Conservation (phyloP, 1,139 yeast species). For the Trichomonascaceae sp. region DNA sequence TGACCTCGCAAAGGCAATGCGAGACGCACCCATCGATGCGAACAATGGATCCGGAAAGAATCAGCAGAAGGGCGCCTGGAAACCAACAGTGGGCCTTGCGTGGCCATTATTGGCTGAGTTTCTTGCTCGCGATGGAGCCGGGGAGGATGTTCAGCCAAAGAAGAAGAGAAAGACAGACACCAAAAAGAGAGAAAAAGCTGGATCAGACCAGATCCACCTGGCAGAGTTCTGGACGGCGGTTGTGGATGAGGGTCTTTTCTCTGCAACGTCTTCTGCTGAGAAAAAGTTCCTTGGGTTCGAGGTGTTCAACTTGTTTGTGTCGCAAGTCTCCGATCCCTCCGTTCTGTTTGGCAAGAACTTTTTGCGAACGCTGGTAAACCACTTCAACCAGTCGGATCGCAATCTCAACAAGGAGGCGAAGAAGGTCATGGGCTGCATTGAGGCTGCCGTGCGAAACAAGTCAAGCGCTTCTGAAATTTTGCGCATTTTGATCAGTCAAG, state of each 20-base stretch:
- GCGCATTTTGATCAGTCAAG: neutral
- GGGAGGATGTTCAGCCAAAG: constrained; percentile 17
- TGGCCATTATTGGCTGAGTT: constrained; percentile 53
- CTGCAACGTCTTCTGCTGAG: constrained; percentile 68
- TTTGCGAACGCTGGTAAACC: constrained; percentile 65
- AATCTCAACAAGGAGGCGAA: constrained; percentile 55
- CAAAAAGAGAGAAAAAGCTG: constrained; percentile 9
- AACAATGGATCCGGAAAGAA: constrained; percentile 10
- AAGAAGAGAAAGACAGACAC: constrained; percentile 16
- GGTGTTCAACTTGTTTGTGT: constrained; percentile 42
- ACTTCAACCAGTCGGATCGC: constrained; percentile 54
- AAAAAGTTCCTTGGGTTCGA: constrained; percentile 82
- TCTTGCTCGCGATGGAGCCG: constrained; percentile 14
- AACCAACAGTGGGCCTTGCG: constrained; percentile 67
- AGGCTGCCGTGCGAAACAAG: constrained; percentile 26
- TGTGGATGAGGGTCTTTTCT: constrained; percentile 69
- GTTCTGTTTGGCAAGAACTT: constrained; percentile 59
- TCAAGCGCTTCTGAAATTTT: constrained; percentile 32
- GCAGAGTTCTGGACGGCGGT: constrained; percentile 70
- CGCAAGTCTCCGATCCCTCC: constrained; percentile 23
- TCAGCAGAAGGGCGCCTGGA: constrained; percentile 36
- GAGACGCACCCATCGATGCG: constrained; percentile 37
- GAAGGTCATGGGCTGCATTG: constrained; percentile 34
- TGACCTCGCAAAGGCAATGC: constrained; percentile 48
- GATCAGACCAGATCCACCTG: constrained; percentile 20